Evolutionary conservation across 345 rosid species (phyloP).

Genomic region (Clarkia xantiana): DNA sequence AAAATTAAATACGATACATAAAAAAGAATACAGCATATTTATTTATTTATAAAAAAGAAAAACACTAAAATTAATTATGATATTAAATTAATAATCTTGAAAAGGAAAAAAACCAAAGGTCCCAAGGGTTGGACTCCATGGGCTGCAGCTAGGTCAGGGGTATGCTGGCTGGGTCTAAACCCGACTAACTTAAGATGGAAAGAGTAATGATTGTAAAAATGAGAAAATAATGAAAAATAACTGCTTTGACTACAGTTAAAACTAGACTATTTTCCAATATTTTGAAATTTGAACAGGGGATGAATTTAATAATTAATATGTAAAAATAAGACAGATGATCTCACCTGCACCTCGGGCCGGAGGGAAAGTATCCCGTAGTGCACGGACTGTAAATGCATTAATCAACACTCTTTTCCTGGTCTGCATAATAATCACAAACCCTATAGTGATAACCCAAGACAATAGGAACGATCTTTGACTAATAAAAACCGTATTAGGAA

Average conservation of each 20-base stretch:
- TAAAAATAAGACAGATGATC: background rate
- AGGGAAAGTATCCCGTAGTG: constrained; percentile 86
- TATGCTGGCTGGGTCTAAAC: no score
- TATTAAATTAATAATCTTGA: no score
- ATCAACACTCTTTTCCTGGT: constrained; percentile 92
- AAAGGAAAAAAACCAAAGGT: no score
- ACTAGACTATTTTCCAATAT: background rate
- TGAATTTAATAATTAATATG: background rate
- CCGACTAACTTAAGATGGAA: no score
- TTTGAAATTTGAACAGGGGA: no score
- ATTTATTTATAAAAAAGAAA: background rate
- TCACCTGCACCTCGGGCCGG: constrained; percentile 99
- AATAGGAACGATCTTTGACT: no score
- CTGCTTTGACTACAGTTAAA: no score
- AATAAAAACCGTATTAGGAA: no score
- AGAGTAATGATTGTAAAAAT: no score
- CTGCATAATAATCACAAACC: constrained; percentile 20
- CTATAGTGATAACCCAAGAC: background rate
- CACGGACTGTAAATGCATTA: constrained; percentile 98
- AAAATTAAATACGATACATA: background rate
- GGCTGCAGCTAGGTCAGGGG: no score
- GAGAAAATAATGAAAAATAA: no score
- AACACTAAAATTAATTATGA: background rate
- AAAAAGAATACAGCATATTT: background rate
- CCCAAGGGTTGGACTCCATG: no score